Base-by-base conservation (phyloP, 768 basidiomycete species). In the Collybia mongolica region DNA sequence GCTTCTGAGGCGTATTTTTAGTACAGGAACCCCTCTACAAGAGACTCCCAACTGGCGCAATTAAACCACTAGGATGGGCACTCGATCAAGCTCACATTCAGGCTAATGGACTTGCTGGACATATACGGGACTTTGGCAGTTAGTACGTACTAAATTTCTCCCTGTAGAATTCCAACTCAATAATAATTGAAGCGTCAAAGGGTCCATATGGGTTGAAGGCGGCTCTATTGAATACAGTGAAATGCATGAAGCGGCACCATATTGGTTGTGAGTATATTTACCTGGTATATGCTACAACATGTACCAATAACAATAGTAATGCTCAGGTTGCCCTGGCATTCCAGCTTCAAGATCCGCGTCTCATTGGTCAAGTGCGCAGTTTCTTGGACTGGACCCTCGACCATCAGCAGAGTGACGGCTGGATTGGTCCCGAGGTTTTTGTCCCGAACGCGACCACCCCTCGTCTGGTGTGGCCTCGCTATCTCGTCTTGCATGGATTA, bases 241-340 rank as follows among this genome's bases (percentile, higher is more conserved):
- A 8, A 75, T 75, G 72, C 72, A 75, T 43, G 73, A 75, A 51
- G 59, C 69, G 24, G 71, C 70, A 11, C 71, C 72, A 6, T 73
- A 73, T 47, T 75, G 72, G 72, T 74, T 74, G 73, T 74, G 57
- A 50, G 73, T 68, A 39, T 3, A 19, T 3, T 51, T 24, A 32
- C n/a, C 15, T 3, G 18, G 3, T 28, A 36, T 39, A 6, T 19
- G 23, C 9, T 20, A n/a, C 5, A n/a, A 20, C 29, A 37, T 39
- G 44, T 41, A 49, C 32, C 11, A 14, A 32, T 12, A 32, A 32
- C 14, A 19, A 19, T 46, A 73, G 73, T 48, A 74, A 73, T 49
- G 70, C 64, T 23, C 71, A 72, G 64, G 72, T 75, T 19, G 62
- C 72, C 0, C 62, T 75, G 7, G 72, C 73, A 2, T 75, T 73